Conservation (phyloP, 1,284 basidiomycete species). For the Gymnopus androsaceus region DNA sequence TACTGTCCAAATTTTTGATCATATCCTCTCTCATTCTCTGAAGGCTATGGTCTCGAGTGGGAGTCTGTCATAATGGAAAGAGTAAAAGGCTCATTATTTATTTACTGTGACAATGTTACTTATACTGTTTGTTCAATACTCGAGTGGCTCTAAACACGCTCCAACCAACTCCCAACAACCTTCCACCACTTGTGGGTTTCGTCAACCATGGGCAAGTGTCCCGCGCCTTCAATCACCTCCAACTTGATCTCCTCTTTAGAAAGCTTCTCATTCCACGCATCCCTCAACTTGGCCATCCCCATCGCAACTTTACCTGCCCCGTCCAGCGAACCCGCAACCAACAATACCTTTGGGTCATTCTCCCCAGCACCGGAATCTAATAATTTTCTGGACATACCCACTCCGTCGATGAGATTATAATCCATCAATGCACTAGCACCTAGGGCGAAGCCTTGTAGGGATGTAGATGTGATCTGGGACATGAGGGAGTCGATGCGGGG, state of each 20-base stretch:
- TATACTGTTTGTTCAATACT: neutral
- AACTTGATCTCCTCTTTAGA: constrained; percentile 29
- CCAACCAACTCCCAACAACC: constrained; percentile 26
- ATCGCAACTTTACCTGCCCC: constrained; percentile 45
- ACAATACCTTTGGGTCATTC: constrained; percentile 34
- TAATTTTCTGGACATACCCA: constrained; percentile 6
- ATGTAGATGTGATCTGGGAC: constrained; percentile 39
- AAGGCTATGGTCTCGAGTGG: constrained; percentile 16
- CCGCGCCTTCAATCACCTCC: constrained; percentile 38
- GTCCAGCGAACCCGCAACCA: constrained; percentile 48
- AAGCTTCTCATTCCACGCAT: constrained; percentile 35
- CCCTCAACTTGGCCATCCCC: constrained; percentile 34
- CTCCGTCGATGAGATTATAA: constrained; percentile 39
- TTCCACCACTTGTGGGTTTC: constrained; percentile 41
- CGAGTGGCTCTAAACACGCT: neutral
- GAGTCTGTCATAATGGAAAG: neutral
- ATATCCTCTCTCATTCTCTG: constrained; percentile 23
- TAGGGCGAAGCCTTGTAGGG: constrained; percentile 42
- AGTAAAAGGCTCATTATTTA: no score
- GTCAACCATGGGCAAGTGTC: constrained; percentile 55
- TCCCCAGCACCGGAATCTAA: constrained; percentile 24
- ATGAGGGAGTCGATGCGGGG: constrained; percentile 26
- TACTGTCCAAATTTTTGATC: constrained; percentile 20
- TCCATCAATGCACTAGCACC: constrained; percentile 46
- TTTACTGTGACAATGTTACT: neutral